Conservation (phyloP, 2,329 filamentous ascomycete species). For the Chaetomiaceae sp. region DNA sequence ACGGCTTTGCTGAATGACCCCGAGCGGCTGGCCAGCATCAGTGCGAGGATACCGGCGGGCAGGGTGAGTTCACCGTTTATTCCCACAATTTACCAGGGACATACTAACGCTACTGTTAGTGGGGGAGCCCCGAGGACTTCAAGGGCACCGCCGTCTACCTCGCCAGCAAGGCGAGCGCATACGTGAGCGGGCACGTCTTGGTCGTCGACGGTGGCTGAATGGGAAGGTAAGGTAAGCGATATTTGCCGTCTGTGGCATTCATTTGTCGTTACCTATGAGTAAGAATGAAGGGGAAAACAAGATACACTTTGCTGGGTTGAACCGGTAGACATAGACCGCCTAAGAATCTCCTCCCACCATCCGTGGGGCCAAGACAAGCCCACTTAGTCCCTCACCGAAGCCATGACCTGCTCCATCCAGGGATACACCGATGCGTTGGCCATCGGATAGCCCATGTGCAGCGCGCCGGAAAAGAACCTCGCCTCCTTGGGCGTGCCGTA, state of each 20-base stretch:
- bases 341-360: too few relatives aligned
- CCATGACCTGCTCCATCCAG: constrained; percentile 57
- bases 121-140: constrained; percentile 83
- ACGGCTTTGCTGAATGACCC: constrained; percentile 70
- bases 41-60: constrained; percentile 75
- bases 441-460: constrained; percentile 66
- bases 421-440: constrained; percentile 55
- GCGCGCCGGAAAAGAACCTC: constrained; percentile 55
- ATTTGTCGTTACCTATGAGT: background rate
- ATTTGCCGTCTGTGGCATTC: background rate
- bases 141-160: constrained; percentile 77
- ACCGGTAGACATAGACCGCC: too few relatives aligned
- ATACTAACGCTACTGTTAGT: constrained; percentile 34
- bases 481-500: constrained; percentile 63
- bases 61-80: constrained; percentile 34
- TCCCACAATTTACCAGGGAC: background rate
- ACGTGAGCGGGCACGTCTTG: constrained; percentile 77
- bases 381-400: constrained; percentile 21
- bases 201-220: constrained; percentile 92
- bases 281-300: background rate
- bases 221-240: constrained; percentile 66
- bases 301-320: too few relatives aligned
- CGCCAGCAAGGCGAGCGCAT: constrained; percentile 69
- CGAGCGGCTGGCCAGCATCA: constrained; percentile 66
- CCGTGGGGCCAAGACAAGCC: too few relatives aligned